Conservation (phyloP, 495 filamentous ascomycete genomes). For the Rhypophila decipiens region DNA sequence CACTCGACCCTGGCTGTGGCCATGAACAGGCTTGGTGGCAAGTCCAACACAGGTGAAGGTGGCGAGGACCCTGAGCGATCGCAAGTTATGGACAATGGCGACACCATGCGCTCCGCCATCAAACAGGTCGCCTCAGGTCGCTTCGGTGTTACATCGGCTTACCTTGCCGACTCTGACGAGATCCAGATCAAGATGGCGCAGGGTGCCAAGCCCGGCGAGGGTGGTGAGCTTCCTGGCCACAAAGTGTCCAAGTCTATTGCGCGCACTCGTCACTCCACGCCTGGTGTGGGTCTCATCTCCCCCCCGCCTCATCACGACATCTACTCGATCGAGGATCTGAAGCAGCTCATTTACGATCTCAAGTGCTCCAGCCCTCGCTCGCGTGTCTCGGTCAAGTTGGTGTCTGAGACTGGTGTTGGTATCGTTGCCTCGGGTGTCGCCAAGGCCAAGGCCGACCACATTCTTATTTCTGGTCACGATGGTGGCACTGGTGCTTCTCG, state of each 20-base stretch:
- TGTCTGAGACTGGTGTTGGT: conserved; percentile 96
- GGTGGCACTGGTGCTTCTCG: conserved; percentile 96
- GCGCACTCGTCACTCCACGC: conserved; percentile 95
- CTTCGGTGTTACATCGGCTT: conserved; percentile 97
- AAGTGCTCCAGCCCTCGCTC: conserved; percentile 96
- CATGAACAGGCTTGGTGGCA: conserved; percentile 96
- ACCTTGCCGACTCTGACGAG: conserved; percentile 97
- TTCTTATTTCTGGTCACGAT: conserved; percentile 96
- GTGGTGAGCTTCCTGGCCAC: conserved; percentile 95
- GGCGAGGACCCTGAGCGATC: conserved; percentile 95
- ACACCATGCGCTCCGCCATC: conserved; percentile 98
- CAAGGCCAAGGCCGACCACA: conserved; percentile 97
- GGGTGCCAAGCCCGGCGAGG: conserved; percentile 97
- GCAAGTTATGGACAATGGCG: conserved; percentile 78
- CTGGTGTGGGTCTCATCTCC: conserved; percentile 97
- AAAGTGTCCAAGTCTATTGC: conserved; percentile 98
- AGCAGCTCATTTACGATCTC: conserved; percentile 97
- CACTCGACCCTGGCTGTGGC: conserved; percentile 96
- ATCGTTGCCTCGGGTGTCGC: conserved; percentile 98
- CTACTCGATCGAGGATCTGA: conserved; percentile 97
- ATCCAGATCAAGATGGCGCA: conserved; percentile 99
- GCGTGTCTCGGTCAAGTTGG: conserved; percentile 96
- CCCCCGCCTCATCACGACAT: conserved; percentile 99
- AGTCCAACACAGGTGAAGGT: conserved; percentile 98
- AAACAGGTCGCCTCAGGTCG: conserved; percentile 98